Evolutionary conservation across 768 basidiomycete genomes (phyloP), one percentile per base, ranked within the genome.

Genomic region (Dioszegia hungarica): DNA sequence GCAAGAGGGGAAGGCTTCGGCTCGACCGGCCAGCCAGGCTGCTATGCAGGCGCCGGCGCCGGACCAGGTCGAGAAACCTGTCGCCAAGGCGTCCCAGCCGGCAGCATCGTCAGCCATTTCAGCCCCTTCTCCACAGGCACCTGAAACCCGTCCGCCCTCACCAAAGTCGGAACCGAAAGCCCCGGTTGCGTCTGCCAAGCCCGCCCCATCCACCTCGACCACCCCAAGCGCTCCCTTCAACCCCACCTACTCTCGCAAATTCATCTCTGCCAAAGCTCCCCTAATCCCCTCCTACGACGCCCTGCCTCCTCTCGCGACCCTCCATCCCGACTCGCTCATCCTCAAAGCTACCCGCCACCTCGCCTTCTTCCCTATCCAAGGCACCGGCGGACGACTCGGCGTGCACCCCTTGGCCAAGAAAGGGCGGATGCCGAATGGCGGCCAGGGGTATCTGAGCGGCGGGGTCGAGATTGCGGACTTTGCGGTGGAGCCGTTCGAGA

Each of bases 351-450:
- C 73, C 14, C 34, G 60, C 0, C 3, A 52, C 4, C 61, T 67
- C 39, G 60, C 77, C n/a, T 69, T 77, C 66, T 77, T 74, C 62
- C 78, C 77, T 12, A 67, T 78, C 33, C 64, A 74, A 14, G 78
- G 78, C 3, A 66, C 77, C 0, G 78, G 78, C 20, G 78, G 78
- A 1, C 54, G 76, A 20, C 56, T 79, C 28, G 73, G 65, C 0
- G 66, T 75, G 1, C 77, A 77, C 57, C 62, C 75, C 0, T 29
- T 76, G 24, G 25, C 48, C 1, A 61, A 66, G 34, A 77, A 68
- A 50, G 77, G 77, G 0, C 57, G 78, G 3, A 58, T 79, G 47
- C 60, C 71, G 1, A 54, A 66, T 2, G 66, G 66, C 11, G 62
- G 67, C 12, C 64, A 74, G 12, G 60, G 62, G 0, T 64, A 62